These are phyloP conservation scores for Royoungia palumana DNA, from an alignment of 768 basidiomycete species.

Conservation along the genomic window DNA sequence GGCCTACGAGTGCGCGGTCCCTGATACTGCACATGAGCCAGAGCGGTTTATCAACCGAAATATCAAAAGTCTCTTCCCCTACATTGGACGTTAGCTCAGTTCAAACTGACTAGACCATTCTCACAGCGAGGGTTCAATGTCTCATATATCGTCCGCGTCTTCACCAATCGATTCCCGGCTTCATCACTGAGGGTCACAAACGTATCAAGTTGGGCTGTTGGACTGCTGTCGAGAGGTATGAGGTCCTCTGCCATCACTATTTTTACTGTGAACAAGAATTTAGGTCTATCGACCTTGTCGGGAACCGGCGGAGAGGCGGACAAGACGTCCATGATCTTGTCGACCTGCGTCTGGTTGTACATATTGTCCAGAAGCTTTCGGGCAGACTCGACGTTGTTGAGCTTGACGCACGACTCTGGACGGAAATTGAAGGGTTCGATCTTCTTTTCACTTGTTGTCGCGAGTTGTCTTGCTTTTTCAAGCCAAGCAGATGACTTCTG, in stretches of 20 bases:
- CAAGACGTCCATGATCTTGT: conserved; percentile 71
- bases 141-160: conserved; percentile 96
- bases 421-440: conserved; percentile 94
- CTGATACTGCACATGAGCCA: conserved; percentile 97
- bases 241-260: conserved; percentile 88
- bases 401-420: conserved; percentile 91
- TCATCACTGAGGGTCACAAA: conserved; percentile 96
- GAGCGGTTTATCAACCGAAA: conserved; percentile 88
- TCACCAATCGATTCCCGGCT: conserved; percentile 82
- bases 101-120: conserved; percentile 26
- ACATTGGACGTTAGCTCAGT: conserved; percentile 8
- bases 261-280: conserved; percentile 91
- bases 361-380: conserved; percentile 89
- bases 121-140: conserved; percentile 83
- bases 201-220: conserved; percentile 81
- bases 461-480: conserved; percentile 77
- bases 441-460: conserved; percentile 81
- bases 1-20: conserved; percentile 85
- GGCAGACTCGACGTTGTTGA: conserved; percentile 95
- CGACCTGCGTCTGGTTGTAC: conserved; percentile 88
- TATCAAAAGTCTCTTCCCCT: conserved; percentile 98
- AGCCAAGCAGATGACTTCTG: conserved; percentile 88
- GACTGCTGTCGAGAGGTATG: conserved; percentile 70
- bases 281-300: conserved; percentile 60
- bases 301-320: conserved; percentile 63